Percentiles rank a stretch among this genome's conserved stretches.
Evolutionary conservation across 1,284 basidiomycete genomes (phyloP).

Genomic region (Phlebopus sp.): DNA sequence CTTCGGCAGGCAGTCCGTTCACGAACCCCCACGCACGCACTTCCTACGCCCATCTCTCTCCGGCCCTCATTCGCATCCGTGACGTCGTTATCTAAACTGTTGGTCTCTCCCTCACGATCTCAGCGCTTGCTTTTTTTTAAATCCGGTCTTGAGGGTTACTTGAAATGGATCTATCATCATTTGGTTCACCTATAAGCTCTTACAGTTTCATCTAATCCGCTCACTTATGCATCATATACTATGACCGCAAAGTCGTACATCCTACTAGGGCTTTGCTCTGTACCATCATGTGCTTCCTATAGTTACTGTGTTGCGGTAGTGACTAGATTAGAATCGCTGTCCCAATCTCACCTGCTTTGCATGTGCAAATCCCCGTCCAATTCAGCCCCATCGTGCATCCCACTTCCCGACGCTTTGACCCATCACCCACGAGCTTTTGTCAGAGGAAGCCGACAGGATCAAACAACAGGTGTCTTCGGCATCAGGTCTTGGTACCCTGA

Average conservation of each 20-base stretch:
- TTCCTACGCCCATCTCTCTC: slow-evolving; percentile 46
- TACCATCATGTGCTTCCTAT: slow-evolving; percentile 34
- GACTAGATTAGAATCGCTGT: slow-evolving; percentile 31
- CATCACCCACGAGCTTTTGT: slow-evolving; percentile 36
- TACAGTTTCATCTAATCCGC: slow-evolving; percentile 32
- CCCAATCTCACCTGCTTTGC: slow-evolving; percentile 22
- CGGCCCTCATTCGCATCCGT: slow-evolving; percentile 28
- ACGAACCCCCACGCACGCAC: slow-evolving; percentile 48
- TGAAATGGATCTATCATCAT: slow-evolving; percentile 20
- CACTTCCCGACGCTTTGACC: slow-evolving; percentile 47
- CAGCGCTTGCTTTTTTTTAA: slow-evolving; percentile 4
- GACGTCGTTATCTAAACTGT: slow-evolving; percentile 26
- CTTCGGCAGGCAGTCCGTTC: slow-evolving; percentile 36
- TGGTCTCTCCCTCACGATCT: neutral
- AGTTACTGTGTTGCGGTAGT: slow-evolving; percentile 31
- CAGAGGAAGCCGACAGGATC: slow-evolving; percentile 26
- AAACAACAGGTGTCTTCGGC: slow-evolving; percentile 53
- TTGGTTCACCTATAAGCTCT: slow-evolving; percentile 23
- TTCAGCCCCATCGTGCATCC: slow-evolving; percentile 52
- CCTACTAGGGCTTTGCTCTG: slow-evolving; percentile 26
- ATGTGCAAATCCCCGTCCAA: slow-evolving; percentile 1
- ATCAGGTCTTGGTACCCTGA: slow-evolving; percentile 41
- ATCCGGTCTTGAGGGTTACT: slow-evolving; percentile 12
- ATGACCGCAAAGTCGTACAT: slow-evolving; percentile 24
- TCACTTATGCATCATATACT: slow-evolving; percentile 37